Base-by-base conservation (phyloP, 306 rosid species). In the Lathyrus oleraceus region DNA sequence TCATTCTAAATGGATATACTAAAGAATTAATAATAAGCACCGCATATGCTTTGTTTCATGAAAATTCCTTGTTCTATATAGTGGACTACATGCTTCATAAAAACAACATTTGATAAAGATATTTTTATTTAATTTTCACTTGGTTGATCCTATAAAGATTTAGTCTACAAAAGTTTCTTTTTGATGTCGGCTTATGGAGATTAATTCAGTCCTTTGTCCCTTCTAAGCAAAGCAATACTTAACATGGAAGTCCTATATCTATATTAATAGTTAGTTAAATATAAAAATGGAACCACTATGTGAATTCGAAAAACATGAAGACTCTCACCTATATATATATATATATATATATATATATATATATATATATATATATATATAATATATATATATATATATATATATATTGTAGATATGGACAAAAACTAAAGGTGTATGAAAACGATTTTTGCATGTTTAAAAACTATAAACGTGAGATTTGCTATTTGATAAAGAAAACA, bases 61-160 rank as follows among this genome's bases (percentile, higher is more conserved):
- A 60, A 51, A 23, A 16, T 58, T 62, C 66, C 27, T 51, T 38
- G 67, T 52, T 62, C 58, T 15, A 70, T 43, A 74, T 61, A 68
- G 69, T 73, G 71, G 78, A 61, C 75, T 67, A 14, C 7, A 59
- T 65, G 21, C 63, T 56, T 65, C 61, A n/a, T 57, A 14, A 58
- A 72, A 57, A 72, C 57, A 58, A 38, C 20, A 66, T 49, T 51
- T 49, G 65, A 48, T 53, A 72, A 38, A 51, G 4, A 42, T 38
- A 35, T 30, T 15, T 64, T 54, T 16, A 47, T 63, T 60, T 4
- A 53, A 49, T 53, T 79, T 71, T 79, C 13, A 61, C 70, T 67
- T 79, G 79, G 17, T 67, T 54, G 83, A 73, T 79, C 83, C 83
- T 68, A 73, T 74, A 17, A 73, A 79, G 83, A 79, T 79, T 79